phyloP scores from a whole-genome alignment of 2,329 filamentous ascomycete species.

The Aciculosporium take region DNA sequence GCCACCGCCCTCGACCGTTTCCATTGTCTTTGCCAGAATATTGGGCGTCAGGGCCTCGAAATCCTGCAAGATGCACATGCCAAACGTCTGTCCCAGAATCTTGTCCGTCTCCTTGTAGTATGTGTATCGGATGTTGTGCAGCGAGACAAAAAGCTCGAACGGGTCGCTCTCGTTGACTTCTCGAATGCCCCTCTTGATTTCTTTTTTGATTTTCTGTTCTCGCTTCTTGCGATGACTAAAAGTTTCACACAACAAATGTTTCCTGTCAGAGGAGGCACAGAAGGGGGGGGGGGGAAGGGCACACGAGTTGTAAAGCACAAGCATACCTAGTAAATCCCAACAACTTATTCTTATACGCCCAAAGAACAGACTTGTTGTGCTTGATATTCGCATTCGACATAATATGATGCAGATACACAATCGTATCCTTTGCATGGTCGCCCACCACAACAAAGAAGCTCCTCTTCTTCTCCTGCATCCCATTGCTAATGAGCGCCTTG shows the following conservation, averaged over 20 bases:
- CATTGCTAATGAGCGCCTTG: conserved; percentile 80
- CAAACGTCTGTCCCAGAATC: conserved; percentile 93
- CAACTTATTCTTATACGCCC: conserved; percentile 98
- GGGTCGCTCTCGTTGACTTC: conserved; percentile 88
- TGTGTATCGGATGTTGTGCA: conserved; percentile 95
- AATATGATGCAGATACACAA: conserved; percentile 85
- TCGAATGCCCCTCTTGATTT: conserved; percentile 86
- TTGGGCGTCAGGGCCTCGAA: conserved; percentile 98
- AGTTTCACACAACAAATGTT: not conserved
- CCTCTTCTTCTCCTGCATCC: conserved; percentile 87
- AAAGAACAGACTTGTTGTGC: conserved; percentile 80
- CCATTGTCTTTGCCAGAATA: conserved; percentile 81
- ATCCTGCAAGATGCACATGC: conserved; percentile 96
- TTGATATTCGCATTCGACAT: conserved; percentile 82
- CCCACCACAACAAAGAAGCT: conserved; percentile 97
- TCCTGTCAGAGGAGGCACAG: not conserved
- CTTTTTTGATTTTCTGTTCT: conserved; percentile 95
- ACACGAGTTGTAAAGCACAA: no score
- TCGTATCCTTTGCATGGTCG: conserved; percentile 83
- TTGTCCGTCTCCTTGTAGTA: conserved; percentile 99
- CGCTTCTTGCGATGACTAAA: conserved; percentile 86
- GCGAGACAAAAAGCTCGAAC: conserved; percentile 92
- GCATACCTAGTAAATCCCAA: conserved; percentile 68
- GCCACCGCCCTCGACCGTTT: conserved; percentile 94
- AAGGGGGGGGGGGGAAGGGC: not conserved